These are phyloP conservation scores for Saposhnikovia divaricata DNA, from an alignment of 129 eudicot genomes.

Conservation along the genomic window DNA sequence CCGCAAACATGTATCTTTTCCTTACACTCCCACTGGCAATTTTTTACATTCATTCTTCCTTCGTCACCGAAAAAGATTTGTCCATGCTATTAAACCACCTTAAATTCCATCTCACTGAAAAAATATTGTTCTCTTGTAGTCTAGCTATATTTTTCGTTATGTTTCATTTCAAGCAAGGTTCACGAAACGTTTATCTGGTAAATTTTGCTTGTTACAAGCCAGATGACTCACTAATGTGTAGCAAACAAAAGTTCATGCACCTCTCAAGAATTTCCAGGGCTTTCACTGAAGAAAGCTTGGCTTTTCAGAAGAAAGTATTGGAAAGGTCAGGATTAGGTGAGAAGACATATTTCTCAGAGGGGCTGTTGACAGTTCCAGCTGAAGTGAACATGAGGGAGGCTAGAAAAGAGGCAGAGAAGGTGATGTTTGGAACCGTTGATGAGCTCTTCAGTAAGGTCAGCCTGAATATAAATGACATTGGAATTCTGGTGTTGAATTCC, in stretches of 20 bases:
- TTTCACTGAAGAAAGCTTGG: no score
- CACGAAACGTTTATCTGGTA: slow-evolving; percentile 24
- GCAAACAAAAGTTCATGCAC: no score
- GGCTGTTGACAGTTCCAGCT: slow-evolving; percentile 15
- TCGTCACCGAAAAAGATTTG: not conserved
- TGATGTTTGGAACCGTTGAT: slow-evolving; percentile 54
- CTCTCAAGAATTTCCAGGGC: no score
- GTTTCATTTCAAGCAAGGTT: slow-evolving; percentile 2
- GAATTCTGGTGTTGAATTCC: slow-evolving; percentile 45
- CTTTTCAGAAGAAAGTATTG: no score
- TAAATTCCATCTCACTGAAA: not conserved
- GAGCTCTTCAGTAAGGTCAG: slow-evolving; percentile 37
- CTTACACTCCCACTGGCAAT: not conserved
- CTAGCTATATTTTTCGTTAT: not conserved
- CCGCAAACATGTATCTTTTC: not conserved
- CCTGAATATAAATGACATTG: slow-evolving; percentile 28
- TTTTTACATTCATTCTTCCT: not conserved
- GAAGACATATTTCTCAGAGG: no score
- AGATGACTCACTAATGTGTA: no score
- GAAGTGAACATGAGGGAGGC: slow-evolving; percentile 25
- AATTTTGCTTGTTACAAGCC: slow-evolving; percentile 44
- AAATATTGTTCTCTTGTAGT: not conserved
- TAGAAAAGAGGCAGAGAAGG: slow-evolving; percentile 41
- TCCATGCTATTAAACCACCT: not conserved
- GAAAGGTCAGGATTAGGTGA: no score